phyloP scores from a whole-genome alignment of 2,329 filamentous ascomycete genomes.

The Drechmeria coniospora region DNA sequence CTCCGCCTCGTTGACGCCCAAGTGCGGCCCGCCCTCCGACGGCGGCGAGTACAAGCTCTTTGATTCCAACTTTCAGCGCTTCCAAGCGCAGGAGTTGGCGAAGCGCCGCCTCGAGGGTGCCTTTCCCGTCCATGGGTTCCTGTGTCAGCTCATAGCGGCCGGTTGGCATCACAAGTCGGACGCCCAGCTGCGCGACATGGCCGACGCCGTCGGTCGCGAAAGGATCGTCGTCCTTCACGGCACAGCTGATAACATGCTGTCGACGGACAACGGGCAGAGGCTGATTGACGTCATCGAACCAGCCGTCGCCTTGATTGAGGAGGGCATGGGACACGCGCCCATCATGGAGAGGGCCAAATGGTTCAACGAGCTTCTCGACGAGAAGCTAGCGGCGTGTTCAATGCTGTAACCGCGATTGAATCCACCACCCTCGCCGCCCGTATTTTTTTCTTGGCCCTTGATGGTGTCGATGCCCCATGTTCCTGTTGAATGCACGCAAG shows the following conservation, averaged over 20 bases:
- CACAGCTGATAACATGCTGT: conserved; percentile 63
- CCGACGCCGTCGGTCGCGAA: conserved; percentile 52
- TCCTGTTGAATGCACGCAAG: no score
- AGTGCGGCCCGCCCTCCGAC: conserved; percentile 15
- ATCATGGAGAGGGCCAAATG: conserved; percentile 55
- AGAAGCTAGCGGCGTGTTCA: conserved; percentile 36
- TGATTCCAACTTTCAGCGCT: conserved; percentile 65
- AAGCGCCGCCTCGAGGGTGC: conserved; percentile 47
- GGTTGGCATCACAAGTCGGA: conserved; percentile 65
- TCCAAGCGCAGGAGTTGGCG: conserved; percentile 61
- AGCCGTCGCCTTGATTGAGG: conserved; percentile 43
- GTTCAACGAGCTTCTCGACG: conserved; percentile 50
- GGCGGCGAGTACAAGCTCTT: conserved; percentile 36
- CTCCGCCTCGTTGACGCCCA: conserved; percentile 23
- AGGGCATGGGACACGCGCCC: conserved; percentile 61
- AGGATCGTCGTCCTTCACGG: conserved; percentile 70
- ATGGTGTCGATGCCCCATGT: no score
- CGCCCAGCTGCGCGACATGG: conserved; percentile 48
- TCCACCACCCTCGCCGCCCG: no score
- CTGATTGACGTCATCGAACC: conserved; percentile 51
- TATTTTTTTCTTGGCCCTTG: no score
- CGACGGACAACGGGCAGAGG: conserved; percentile 50
- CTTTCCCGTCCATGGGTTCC: conserved; percentile 53
- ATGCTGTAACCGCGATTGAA: no score
- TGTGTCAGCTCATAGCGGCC: conserved; percentile 64